phyloP scores from a whole-genome alignment of 345 rosid genomes.

The Dimocarpus longan region DNA sequence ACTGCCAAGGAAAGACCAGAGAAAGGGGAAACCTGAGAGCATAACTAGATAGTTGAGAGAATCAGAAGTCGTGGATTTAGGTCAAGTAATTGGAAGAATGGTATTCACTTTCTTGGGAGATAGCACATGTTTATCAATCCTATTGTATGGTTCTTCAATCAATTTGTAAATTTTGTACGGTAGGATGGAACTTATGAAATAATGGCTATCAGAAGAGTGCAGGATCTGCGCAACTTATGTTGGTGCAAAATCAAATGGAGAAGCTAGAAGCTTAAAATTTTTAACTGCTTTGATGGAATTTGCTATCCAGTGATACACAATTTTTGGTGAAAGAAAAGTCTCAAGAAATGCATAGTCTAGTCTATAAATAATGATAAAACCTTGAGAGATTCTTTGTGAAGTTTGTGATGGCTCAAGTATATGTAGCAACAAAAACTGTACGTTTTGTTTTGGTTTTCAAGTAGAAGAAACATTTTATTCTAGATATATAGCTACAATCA shows the following conservation, averaged over 20 bases:
- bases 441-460: not conserved
- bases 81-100: constrained; percentile 59
- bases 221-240: not conserved
- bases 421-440: not conserved
- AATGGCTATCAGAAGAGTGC: not conserved
- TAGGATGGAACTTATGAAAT: not conserved
- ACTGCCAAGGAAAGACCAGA: constrained; percentile 51
- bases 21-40: constrained; percentile 28
- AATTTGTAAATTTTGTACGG: not conserved
- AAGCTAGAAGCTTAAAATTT: constrained; percentile 49
- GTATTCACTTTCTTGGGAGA: constrained; percentile 72
- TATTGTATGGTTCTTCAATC: not conserved
- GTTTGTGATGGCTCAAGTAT: not conserved
- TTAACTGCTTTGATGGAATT: constrained; percentile 48
- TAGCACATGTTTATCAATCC: not conserved
- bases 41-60: constrained; percentile 48
- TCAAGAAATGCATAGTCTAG: not conserved
- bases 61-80: constrained; percentile 67
- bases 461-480: not conserved
- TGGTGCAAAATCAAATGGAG: not conserved
- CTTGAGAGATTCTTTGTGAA: not conserved
- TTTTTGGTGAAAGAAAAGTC: not conserved
- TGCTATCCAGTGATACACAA: not conserved
- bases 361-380: not conserved
- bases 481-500: not conserved